Evolutionary conservation across 1,284 basidiomycete species (phyloP), one percentile per base, ranked within the genome.

Genomic region (Ceratobasidium sp.): DNA sequence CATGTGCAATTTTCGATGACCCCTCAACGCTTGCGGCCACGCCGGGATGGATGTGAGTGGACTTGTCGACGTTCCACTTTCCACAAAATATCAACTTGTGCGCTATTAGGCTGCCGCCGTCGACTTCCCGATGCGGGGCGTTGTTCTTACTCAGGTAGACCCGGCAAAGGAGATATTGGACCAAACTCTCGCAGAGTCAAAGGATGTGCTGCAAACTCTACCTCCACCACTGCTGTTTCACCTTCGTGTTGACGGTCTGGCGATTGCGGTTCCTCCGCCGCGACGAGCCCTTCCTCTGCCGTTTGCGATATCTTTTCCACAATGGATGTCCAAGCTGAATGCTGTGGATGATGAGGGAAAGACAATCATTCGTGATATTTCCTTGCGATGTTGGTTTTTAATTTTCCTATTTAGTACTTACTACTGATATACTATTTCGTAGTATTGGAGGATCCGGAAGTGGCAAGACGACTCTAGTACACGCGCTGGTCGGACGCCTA

Each of bases 391-490:
- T 84, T 62, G 78, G 84, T 80, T 52, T 5, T 5, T 65, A n/a
- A 17, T 6, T 43, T 43, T 43, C 40, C 37, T 37, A 37, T 11
- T 54, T 54, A 11, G 34, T 3, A 43, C 0, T 2, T 37, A 11
- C 34, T 64, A 25, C 65, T 54, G 15, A 57, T 9, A 22, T 34
- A n/a, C 8, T 17, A 43, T 62, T 9, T 52, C 15, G 25, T 56
- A 84, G 83, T 59, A 81, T 84, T 9, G 83, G 83, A 22, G 82
- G 82, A 2, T 84, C 82, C 5, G 84, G 84, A 9, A 82, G 82
- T 9, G 84, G 85, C 19, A 85, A 85, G 78, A 85, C 84, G 17
- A 85, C 85, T 5, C 81, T 85, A 0, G 80, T 85, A n/a, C 84
- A 85, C 66, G 81, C 84, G 1, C 82, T 85, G 17, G 84, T 84